Conservation (phyloP, 179 eudicot genomes). For the Silene noctiflora region DNA sequence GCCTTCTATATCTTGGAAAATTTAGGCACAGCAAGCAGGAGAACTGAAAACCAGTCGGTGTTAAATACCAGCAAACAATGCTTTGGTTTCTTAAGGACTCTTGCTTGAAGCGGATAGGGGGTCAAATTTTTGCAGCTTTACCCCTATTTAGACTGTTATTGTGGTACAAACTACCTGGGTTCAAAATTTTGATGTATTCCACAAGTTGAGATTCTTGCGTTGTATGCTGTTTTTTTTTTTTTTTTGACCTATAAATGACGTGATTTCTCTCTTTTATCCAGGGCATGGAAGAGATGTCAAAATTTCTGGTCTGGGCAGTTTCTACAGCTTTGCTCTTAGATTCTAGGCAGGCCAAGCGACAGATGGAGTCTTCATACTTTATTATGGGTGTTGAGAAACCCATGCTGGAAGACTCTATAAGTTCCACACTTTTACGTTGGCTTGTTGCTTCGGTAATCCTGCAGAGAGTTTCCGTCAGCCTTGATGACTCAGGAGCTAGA, state of each 20-base stretch:
- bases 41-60: no score
- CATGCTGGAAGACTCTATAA: conserved; percentile 45
- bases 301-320: conserved; percentile 70
- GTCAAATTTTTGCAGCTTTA: no score
- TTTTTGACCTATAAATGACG: background rate
- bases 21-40: no score
- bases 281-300: conserved; percentile 58
- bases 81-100: no score
- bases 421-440: conserved; percentile 74
- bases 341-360: conserved; percentile 25
- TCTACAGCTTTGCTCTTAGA: conserved; percentile 53
- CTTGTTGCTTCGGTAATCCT: conserved; percentile 70
- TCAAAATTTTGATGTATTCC: background rate
- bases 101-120: no score
- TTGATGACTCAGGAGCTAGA: conserved; percentile 18
- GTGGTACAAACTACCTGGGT: background rate
- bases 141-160: no score
- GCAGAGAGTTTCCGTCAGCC: conserved; percentile 41
- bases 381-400: conserved; percentile 21
- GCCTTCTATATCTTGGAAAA: no score
- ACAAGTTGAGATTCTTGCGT: background rate
- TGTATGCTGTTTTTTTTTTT: background rate
- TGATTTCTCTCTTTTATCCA: conserved; percentile 24
- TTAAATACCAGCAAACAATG: no score
- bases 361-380: conserved; percentile 23